These are phyloP conservation scores for Beauveria sp. DNA, from an alignment of 2,329 filamentous ascomycete species.

Conservation along the genomic window DNA sequence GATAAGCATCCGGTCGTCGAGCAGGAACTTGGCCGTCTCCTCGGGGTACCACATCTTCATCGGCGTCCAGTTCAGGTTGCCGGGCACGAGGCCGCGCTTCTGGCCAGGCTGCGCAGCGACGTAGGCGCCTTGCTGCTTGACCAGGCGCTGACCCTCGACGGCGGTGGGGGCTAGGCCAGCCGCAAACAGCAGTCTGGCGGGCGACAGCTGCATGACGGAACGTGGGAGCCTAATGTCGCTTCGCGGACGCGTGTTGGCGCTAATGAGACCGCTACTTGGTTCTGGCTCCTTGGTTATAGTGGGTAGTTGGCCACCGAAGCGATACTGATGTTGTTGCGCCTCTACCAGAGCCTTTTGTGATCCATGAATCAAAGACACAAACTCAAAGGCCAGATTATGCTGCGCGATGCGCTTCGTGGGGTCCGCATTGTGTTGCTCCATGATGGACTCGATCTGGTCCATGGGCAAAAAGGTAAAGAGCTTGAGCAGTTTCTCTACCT, in stretches of 20 bases:
- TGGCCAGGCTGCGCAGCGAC: constrained; percentile 46
- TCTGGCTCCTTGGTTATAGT: constrained; percentile 23
- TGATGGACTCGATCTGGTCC: constrained; percentile 55
- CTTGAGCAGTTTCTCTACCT: constrained; percentile 75
- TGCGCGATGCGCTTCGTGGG: constrained; percentile 72
- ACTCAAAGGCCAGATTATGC: constrained; percentile 73
- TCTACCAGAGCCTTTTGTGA: constrained; percentile 54
- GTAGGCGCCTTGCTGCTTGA: constrained; percentile 49
- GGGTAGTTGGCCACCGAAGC: constrained; percentile 35
- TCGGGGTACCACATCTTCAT: constrained; percentile 51
- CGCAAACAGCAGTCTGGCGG: constrained; percentile 52
- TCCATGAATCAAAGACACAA: constrained; percentile 75
- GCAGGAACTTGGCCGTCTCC: constrained; percentile 52
- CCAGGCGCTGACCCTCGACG: constrained; percentile 52
- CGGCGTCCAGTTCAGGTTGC: constrained; percentile 51
- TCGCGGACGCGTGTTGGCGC: constrained; percentile 40
- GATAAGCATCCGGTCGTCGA: constrained; percentile 52
- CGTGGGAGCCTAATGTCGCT: constrained; percentile 52
- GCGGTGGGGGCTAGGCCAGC: constrained; percentile 49
- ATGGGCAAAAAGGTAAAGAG: constrained; percentile 85
- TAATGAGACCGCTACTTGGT: constrained; percentile 24
- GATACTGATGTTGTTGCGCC: constrained; percentile 43
- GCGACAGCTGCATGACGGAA: constrained; percentile 48
- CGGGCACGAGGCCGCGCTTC: constrained; percentile 35
- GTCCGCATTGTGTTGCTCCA: constrained; percentile 59